phyloP scores from a whole-genome alignment of 371 early-diverging fungal genomes.

The Apophysomyces sp. region DNA sequence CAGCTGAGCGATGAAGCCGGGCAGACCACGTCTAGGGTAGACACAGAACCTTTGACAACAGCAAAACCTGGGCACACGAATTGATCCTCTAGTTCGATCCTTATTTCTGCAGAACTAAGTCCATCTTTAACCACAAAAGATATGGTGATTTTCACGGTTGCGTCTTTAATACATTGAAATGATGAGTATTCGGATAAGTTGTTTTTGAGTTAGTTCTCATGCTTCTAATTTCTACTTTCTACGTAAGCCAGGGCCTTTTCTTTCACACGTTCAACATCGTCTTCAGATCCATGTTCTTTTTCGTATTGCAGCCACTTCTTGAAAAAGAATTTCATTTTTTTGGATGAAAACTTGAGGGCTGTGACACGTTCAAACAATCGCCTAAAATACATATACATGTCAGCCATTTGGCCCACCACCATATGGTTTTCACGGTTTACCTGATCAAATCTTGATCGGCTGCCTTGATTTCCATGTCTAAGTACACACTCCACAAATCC shows the following conservation, averaged over 20 bases:
- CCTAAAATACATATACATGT: conserved; percentile 42
- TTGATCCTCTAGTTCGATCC: no score
- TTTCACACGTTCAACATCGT: conserved; percentile 84
- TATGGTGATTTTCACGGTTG: no score
- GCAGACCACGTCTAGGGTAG: background rate
- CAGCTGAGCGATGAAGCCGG: background rate
- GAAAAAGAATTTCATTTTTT: conserved; percentile 98
- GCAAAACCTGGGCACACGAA: no score
- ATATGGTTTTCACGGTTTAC: conserved; percentile 35
- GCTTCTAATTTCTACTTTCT: conserved; percentile 42
- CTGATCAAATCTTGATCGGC: conserved; percentile 68
- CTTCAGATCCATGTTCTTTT: conserved; percentile 78
- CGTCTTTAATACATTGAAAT: conserved; percentile 1
- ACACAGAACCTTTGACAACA: background rate
- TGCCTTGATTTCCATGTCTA: conserved; percentile 90
- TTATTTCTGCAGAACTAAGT: no score
- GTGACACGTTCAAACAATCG: conserved; percentile 89
- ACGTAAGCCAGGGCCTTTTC: conserved; percentile 85
- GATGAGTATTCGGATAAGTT: conserved; percentile 1
- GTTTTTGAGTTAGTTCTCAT: background rate
- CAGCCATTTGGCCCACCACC: background rate
- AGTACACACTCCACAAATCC: conserved; percentile 93
- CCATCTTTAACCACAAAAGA: no score
- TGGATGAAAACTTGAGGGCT: conserved; percentile 85
- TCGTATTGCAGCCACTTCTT: conserved; percentile 96